These are phyloP conservation scores for Globisporangium emineosum DNA, from an alignment of 352 stramenopile species.

Conservation along the genomic window DNA sequence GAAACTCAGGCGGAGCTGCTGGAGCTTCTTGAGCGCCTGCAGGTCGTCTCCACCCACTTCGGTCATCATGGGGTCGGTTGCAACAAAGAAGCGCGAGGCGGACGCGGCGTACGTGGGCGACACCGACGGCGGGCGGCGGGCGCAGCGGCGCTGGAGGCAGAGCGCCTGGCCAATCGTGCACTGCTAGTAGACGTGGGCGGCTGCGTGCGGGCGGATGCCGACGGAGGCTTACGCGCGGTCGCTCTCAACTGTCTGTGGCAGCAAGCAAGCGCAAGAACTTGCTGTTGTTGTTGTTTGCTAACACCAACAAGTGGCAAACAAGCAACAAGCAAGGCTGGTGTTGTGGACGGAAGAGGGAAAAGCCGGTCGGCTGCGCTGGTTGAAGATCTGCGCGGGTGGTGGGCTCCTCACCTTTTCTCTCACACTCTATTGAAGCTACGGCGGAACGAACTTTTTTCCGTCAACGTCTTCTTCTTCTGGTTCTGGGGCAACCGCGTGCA, in stretches of 20 bases:
- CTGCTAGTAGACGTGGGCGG: slow-evolving; percentile 4
- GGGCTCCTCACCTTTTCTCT: background rate
- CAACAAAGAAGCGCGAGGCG: slow-evolving; percentile 11
- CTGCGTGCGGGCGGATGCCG: background rate
- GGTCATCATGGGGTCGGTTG: slow-evolving; percentile 21
- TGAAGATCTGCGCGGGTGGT: background rate
- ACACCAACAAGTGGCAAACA: too few species aligned
- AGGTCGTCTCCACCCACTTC: background rate
- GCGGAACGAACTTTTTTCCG: background rate
- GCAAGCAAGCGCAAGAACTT: background rate
- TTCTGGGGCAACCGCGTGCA: background rate
- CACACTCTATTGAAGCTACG: background rate
- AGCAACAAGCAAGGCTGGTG: background rate
- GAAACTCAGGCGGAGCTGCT: slow-evolving; percentile 4
- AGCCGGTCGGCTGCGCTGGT: background rate
- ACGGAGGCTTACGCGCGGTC: slow-evolving; percentile 1
- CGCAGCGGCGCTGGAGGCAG: slow-evolving; percentile 41
- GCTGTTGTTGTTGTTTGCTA: background rate
- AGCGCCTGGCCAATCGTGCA: slow-evolving; percentile 53
- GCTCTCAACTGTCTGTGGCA: slow-evolving; percentile 15
- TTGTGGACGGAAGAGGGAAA: background rate
- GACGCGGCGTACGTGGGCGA: background rate
- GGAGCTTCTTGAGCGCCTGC: slow-evolving; percentile 8
- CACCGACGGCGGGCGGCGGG: slow-evolving; percentile 20
- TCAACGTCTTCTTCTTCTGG: background rate